phyloP scores from a whole-genome alignment of 2,329 filamentous ascomycete species.

The Xylariaceae sp. region DNA sequence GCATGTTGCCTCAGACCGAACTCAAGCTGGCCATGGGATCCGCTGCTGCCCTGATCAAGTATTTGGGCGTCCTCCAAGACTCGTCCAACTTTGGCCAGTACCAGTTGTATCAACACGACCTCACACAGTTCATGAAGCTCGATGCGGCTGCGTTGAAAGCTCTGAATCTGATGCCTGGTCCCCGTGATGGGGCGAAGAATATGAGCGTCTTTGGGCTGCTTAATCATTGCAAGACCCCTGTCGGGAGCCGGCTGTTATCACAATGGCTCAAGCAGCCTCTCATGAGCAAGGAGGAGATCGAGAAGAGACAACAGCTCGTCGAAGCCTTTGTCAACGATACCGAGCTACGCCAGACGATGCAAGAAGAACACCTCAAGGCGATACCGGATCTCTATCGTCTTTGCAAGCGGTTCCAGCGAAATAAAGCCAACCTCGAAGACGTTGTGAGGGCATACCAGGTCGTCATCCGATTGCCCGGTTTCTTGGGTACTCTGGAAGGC shows the following conservation, averaged over 20 bases:
- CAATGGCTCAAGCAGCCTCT: slow-evolving; percentile 98
- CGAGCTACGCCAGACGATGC: slow-evolving; percentile 88
- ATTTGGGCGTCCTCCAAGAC: slow-evolving; percentile 84
- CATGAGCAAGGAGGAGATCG: slow-evolving; percentile 85
- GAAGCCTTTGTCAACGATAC: slow-evolving; percentile 93
- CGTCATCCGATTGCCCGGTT: slow-evolving; percentile 82
- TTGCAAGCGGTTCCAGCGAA: slow-evolving; percentile 90
- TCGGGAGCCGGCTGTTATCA: slow-evolving; percentile 80
- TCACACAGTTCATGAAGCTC: slow-evolving; percentile 97
- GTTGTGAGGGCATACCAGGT: slow-evolving; percentile 95
- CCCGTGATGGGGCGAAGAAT: slow-evolving; percentile 87
- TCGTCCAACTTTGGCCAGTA: slow-evolving; percentile 95
- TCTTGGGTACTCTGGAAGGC: slow-evolving; percentile 80
- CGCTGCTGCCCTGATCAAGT: slow-evolving; percentile 89
- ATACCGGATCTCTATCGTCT: slow-evolving; percentile 93
- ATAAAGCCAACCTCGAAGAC: slow-evolving; percentile 86
- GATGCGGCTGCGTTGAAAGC: slow-evolving; percentile 92
- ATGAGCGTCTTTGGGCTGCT: slow-evolving; percentile 94
- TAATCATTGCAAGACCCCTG: slow-evolving; percentile 96
- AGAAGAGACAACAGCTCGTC: slow-evolving; percentile 86
- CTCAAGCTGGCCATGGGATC: slow-evolving; percentile 95
- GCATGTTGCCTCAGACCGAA: slow-evolving; percentile 80
- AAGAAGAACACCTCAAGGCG: slow-evolving; percentile 88
- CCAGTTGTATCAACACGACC: slow-evolving; percentile 92
- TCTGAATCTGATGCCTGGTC: slow-evolving; percentile 93